These are phyloP conservation scores for Torulaspora quercuum DNA, from an alignment of 805 yeast genomes.

Conservation along the genomic window DNA sequence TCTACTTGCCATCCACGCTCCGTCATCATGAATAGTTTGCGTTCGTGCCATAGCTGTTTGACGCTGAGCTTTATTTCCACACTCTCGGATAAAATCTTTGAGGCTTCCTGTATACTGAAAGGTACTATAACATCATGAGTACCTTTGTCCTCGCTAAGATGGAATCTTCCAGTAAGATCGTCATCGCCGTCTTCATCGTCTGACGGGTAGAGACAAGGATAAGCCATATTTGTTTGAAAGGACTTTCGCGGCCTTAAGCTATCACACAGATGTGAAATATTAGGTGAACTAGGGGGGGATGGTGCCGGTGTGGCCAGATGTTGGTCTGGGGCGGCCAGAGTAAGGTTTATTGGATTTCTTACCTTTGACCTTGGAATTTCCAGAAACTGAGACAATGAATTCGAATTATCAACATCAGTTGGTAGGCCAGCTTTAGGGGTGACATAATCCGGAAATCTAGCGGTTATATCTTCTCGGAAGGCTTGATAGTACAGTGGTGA, in stretches of 20 bases:
- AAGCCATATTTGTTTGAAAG: constrained; percentile 62
- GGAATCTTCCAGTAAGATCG: constrained; percentile 22
- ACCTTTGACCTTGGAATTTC: constrained; percentile 53
- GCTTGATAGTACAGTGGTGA: constrained; percentile 85
- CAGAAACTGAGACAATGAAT: constrained; percentile 56
- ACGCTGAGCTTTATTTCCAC: constrained; percentile 64
- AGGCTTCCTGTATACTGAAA: constrained; percentile 73
- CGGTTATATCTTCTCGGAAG: constrained; percentile 66
- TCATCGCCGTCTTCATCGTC: constrained; percentile 37
- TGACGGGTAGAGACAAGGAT: constrained; percentile 64
- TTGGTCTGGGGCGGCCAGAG: constrained; percentile 31
- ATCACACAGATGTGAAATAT: constrained; percentile 24
- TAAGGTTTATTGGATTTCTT: constrained; percentile 30
- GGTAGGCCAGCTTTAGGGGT: constrained; percentile 52
- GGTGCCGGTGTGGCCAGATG: constrained; percentile 82
- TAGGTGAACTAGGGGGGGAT: constrained; percentile 65
- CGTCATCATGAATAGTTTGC: constrained; percentile 65
- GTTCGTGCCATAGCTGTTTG: constrained; percentile 66
- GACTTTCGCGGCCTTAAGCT: constrained; percentile 46
- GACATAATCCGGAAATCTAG: constrained; percentile 69
- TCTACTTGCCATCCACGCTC: constrained; percentile 59
- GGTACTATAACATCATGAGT: constrained; percentile 50
- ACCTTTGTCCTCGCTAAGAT: constrained; percentile 1
- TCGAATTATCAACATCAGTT: constrained; percentile 44
- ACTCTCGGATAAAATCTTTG: constrained; percentile 58